Evolutionary conservation across 768 basidiomycete species (phyloP), one percentile per base, ranked within the genome.

Genomic region (Rhodotorula taiwanensis): DNA sequence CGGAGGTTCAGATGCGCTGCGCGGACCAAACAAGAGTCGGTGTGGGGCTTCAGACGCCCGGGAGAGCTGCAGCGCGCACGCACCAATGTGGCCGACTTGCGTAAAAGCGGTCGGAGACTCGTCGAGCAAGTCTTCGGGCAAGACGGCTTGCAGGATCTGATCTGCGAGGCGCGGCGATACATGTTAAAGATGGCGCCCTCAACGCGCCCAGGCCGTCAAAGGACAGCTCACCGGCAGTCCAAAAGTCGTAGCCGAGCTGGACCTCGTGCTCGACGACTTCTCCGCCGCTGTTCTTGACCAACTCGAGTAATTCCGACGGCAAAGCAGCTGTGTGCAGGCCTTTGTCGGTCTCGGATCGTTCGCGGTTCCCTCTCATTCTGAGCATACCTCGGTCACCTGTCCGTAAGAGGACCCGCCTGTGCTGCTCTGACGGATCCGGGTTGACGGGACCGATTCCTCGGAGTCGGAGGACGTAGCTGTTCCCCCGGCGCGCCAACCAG

Each of bases 1-100:
- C 86, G 83, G 39, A 99, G 81, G 74, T 99, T 99, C 54, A 97
- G 76, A 74, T 98, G 95, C 0, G 89, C 94, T 95, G 61, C 27
- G 23, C 0, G 34, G 0, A n/a, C 10, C n/a, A n/a, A n/a, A n/a
- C n/a, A n/a, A n/a, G n/a, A n/a, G n/a, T n/a, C n/a, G n/a, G n/a
- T n/a, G n/a, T n/a, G n/a, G n/a, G n/a, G n/a, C n/a, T n/a, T n/a
- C n/a, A n/a, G n/a, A n/a, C n/a, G n/a, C n/a, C n/a, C n/a, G n/a
- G n/a, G n/a, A n/a, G n/a, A n/a, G n/a, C n/a, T n/a, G n/a, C n/a
- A n/a, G n/a, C n/a, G n/a, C n/a, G n/a, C n/a, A n/a, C 82, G 57
- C 70, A 88, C 92, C 93, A 54, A 99, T 84, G 75, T 99, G 95
- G 0, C 94, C 94, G 1, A 84, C 88, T 56, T 83, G 81, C 13